Evolutionary conservation across 2,329 filamentous ascomycete genomes (phyloP).

Genomic region (Ophiostoma novo-ulmi): DNA sequence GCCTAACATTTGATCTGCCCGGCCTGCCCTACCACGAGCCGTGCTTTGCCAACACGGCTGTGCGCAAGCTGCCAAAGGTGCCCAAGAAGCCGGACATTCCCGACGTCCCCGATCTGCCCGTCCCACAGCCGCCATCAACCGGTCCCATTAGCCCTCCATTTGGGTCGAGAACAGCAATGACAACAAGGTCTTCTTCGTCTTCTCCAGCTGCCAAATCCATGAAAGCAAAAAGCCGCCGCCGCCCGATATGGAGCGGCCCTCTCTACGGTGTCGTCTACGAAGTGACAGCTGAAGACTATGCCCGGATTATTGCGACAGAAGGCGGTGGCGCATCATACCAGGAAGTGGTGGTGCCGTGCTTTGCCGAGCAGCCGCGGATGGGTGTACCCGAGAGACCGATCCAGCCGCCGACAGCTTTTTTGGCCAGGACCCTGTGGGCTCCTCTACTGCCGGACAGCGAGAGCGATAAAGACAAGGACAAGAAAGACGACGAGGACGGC

Average conservation of each 20-base stretch:
- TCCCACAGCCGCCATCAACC: conserved; percentile 21
- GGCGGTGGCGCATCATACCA: conserved; percentile 81
- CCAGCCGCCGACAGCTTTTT: conserved; percentile 58
- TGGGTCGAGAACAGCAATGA: background rate
- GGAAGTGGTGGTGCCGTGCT: conserved; percentile 75
- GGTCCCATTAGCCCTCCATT: conserved; percentile 12
- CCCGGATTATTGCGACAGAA: conserved; percentile 83
- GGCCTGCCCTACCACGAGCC: conserved; percentile 84
- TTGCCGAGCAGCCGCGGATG: conserved; percentile 54
- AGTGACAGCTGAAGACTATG: conserved; percentile 76
- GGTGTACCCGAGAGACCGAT: conserved; percentile 63
- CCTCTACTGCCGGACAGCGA: conserved; percentile 45
- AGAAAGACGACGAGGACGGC: conserved; percentile 20
- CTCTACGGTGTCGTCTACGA: conserved; percentile 94
- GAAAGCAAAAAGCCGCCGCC: conserved; percentile 46
- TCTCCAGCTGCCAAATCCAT: background rate
- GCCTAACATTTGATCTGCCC: conserved; percentile 77
- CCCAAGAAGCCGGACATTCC: conserved; percentile 22
- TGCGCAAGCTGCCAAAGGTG: conserved; percentile 43
- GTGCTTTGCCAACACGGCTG: conserved; percentile 79
- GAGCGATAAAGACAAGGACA: conserved; percentile 25
- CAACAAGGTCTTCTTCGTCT: too few species aligned
- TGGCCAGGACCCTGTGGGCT: conserved; percentile 79
- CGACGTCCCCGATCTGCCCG: conserved; percentile 19
- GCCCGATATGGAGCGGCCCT: conserved; percentile 66